Conservation (phyloP, 768 basidiomycete species). For the Calocybe indica region DNA sequence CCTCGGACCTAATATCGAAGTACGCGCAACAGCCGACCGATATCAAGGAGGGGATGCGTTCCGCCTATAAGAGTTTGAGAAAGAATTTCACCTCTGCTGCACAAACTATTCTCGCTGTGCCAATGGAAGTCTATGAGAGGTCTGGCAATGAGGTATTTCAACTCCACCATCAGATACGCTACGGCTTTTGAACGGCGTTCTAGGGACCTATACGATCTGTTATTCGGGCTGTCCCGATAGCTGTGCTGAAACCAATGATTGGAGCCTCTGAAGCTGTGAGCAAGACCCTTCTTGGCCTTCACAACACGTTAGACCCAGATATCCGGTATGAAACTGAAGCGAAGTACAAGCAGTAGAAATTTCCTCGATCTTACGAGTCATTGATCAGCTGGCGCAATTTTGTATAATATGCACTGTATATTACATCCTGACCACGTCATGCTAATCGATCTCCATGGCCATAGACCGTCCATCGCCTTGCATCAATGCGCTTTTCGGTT, state of each 20-base stretch:
- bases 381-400: too few relatives aligned
- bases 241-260: constrained; percentile 96
- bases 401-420: constrained; percentile 1
- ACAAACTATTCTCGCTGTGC: constrained; percentile 96
- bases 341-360: constrained; percentile 84
- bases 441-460: constrained; percentile 84
- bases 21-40: constrained; percentile 90
- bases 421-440: constrained; percentile 5
- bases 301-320: constrained; percentile 88
- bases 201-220: constrained; percentile 93
- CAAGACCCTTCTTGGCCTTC: constrained; percentile 89
- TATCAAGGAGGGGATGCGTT: constrained; percentile 81
- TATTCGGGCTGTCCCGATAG: constrained; percentile 94
- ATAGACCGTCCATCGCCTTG: constrained; percentile 82
- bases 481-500: constrained; percentile 66
- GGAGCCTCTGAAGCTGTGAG: constrained; percentile 95
- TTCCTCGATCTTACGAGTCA: neutral
- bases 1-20: constrained; percentile 61
- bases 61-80: constrained; percentile 85
- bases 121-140: constrained; percentile 98
- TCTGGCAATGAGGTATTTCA: constrained; percentile 79
- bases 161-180: neutral
- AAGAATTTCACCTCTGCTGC: constrained; percentile 90
- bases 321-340: constrained; percentile 79
- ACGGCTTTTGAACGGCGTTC: constrained; percentile 3